phyloP scores from a whole-genome alignment of 2,329 filamentous ascomycete genomes.

The Cercospora citrullina region DNA sequence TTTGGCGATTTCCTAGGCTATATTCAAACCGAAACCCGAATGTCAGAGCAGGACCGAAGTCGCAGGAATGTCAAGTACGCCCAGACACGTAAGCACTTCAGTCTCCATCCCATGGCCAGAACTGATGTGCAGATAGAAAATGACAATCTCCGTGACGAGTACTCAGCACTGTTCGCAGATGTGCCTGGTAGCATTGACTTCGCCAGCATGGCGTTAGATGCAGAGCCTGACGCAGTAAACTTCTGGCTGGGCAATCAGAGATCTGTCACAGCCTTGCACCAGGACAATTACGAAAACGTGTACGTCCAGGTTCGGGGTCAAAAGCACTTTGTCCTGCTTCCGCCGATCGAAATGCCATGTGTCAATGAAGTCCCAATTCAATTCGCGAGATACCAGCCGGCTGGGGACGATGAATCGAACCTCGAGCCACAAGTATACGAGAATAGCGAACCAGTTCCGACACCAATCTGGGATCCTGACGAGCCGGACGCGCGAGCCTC shows the following conservation, averaged over 20 bases:
- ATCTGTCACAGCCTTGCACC: slow-evolving; percentile 71
- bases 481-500: slow-evolving; percentile 53
- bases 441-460: slow-evolving; percentile 57
- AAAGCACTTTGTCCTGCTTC: slow-evolving; percentile 74
- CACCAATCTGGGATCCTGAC: slow-evolving; percentile 76
- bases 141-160: slow-evolving; percentile 76
- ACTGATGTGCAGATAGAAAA: slow-evolving; percentile 58
- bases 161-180: slow-evolving; percentile 61
- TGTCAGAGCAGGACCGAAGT: not conserved
- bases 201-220: slow-evolving; percentile 68
- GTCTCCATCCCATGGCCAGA: slow-evolving; percentile 5
- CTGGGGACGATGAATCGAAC: slow-evolving; percentile 25
- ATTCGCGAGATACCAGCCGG: slow-evolving; percentile 60
- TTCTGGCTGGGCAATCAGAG: slow-evolving; percentile 77
- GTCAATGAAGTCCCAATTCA: slow-evolving; percentile 63
- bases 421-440: slow-evolving; percentile 40
- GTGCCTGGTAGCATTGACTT: slow-evolving; percentile 68
- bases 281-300: slow-evolving; percentile 83
- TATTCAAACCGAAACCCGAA: slow-evolving; percentile 51
- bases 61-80: slow-evolving; percentile 61
- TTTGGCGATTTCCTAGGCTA: slow-evolving; percentile 65
- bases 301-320: slow-evolving; percentile 73
- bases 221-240: slow-evolving; percentile 72
- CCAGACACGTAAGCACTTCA: slow-evolving; percentile 63
- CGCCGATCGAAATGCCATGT: slow-evolving; percentile 68